Conservation (phyloP, 2,329 filamentous ascomycete genomes). For the Escovopsis sp. region DNA sequence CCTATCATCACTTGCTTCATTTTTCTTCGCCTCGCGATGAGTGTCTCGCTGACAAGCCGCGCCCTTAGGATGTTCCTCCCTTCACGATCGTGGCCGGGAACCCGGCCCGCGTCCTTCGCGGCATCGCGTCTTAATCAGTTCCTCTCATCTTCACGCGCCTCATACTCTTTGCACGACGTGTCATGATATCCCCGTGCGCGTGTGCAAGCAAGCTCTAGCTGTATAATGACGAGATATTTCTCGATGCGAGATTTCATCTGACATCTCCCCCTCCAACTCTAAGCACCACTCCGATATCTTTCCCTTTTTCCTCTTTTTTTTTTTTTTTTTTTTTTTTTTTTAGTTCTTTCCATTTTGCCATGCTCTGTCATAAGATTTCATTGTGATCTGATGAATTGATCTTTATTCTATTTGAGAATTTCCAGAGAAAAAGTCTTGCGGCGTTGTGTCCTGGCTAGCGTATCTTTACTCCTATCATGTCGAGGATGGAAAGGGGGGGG, state of each 20-base stretch:
- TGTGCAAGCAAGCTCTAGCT: constrained; percentile 7
- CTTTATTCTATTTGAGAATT: too few species aligned
- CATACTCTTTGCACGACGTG: constrained; percentile 11
- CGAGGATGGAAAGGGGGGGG: too few species aligned
- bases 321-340: background rate
- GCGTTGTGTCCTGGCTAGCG: background rate
- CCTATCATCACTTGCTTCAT: background rate
- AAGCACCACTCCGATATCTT: too few species aligned
- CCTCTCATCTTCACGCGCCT: constrained; percentile 1
- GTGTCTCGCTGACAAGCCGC: constrained; percentile 5
- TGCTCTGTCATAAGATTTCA: too few species aligned
- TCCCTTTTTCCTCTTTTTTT: background rate
- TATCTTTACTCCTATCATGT: too few species aligned
- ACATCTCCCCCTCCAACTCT: too few species aligned
- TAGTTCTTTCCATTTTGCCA: background rate
- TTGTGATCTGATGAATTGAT: too few species aligned
- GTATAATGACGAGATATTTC: constrained; percentile 9
- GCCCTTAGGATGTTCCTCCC: constrained; percentile 42
- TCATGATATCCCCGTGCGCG: constrained; percentile 17
- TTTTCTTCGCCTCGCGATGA: background rate
- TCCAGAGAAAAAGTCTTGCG: background rate
- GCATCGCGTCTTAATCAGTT: constrained; percentile 13
- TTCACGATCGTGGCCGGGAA: constrained; percentile 59
- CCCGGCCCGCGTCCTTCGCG: constrained; percentile 43
- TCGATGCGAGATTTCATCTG: background rate